Conservation (phyloP, 75 land plant species). For the Cupressus sempervirens region DNA sequence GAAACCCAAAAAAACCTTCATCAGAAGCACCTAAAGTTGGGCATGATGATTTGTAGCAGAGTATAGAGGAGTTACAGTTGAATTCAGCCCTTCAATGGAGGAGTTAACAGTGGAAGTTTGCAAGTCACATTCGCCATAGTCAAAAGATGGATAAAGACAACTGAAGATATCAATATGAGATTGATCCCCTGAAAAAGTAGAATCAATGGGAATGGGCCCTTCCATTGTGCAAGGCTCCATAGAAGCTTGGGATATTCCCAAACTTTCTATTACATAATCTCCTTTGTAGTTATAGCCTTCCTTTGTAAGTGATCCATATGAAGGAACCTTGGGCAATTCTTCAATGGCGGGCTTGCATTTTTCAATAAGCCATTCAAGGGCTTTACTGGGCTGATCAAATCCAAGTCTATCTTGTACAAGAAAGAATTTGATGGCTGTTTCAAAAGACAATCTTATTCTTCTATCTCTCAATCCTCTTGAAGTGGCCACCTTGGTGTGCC, state of each 20-base stretch:
- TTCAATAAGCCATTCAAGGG: background rate
- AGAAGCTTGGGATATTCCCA: background rate
- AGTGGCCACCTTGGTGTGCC: background rate
- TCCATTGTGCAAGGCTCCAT: background rate
- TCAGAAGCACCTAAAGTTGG: no score
- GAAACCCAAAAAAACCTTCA: no score
- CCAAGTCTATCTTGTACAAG: background rate
- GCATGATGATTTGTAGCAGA: no score
- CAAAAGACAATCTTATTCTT: background rate
- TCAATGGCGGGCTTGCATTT: background rate
- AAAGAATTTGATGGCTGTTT: background rate
- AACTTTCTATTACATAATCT: background rate
- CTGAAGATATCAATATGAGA: background rate
- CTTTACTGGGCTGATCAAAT: background rate
- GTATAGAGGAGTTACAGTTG: no score
- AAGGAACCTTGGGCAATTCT: background rate
- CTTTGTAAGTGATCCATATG: background rate
- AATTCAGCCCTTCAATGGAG: no score
- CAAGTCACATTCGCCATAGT: background rate
- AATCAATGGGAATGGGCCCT: background rate
- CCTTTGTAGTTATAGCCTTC: background rate
- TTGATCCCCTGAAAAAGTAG: background rate
- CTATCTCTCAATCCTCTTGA: conserved; percentile 1
- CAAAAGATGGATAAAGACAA: background rate
- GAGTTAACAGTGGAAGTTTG: background rate